Evolutionary conservation across 2,329 filamentous ascomycete species (phyloP), one percentile per base, ranked within the genome.

Genomic region (Thermothelomyces thermophilus): DNA sequence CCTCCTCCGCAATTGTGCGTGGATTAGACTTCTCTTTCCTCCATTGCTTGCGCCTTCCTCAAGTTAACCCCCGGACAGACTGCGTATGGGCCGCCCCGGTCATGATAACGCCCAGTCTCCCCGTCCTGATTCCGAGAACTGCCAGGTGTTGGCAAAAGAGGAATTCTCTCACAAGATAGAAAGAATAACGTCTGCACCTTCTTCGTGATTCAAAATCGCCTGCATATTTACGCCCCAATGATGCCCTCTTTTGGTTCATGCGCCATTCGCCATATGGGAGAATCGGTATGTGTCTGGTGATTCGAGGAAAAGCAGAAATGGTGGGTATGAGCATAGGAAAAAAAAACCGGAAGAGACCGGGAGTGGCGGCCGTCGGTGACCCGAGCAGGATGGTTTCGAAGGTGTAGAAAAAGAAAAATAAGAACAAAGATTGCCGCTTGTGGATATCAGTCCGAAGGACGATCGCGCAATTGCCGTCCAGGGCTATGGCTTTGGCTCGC

Each of bases 251-350:
- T 66, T 64, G 61, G 57, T 66, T 66, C 63, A 64, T 70, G 65
- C 68, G 67, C 68, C 68, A 61, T 70, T 69, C 68, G 67, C 68
- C 68, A 60, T 58, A 56, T 63, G 60, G 60, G 62, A 61, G 11
- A 60, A 46, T 46, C 46, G 57, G 52, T 56, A 56, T 56, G 50
- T 55, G 46, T 52, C 41, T 48, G 40, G 48, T 44, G 20, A 28
- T 28, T 40, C 28, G 50, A 48, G 40, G 20, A 48, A 35, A 48
- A 41, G 50, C 40, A 46, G 34, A 54, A 54, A 53, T 52, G 37
- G 41, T 47, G 56, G 54, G 53, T 58, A 56, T 58, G 58, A 55
- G 52, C 57, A 57, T 51, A 41, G 52, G 56, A 58, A 40, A 58
- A 52, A 40, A 52, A 56, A 58, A 31, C 42, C 11, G 43, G 34